Base-by-base conservation (phyloP, 148 eudicot species). In the Rhododendron ferrugineum region DNA sequence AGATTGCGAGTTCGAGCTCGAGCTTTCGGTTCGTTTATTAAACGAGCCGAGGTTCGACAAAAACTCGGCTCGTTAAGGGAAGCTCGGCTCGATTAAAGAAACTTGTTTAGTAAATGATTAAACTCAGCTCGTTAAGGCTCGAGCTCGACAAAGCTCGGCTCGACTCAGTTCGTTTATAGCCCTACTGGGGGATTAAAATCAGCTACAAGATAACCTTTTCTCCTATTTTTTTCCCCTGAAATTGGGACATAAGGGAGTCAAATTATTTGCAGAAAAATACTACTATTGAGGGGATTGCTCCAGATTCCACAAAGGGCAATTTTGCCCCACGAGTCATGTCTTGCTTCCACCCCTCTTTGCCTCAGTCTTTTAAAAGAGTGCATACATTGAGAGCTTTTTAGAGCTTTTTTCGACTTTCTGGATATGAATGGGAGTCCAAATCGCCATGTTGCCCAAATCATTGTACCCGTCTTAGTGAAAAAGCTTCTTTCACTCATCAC, bases 381-480 rank as follows among this genome's bases (percentile, higher is more conserved):
- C 40, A 74, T 23, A 77, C 46, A 77, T 42, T 37, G 28, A 18
- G 8, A 74, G n/a, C 77, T 34, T 73, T 73, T 30, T 18, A 42
- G 28, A 22, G 46, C 46, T 74, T 74, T 74, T 72, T 74, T 34
- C 47, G 49, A 42, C 49, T 76, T 54, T 54, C 22, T 15, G 79
- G 50, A 76, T 28, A 66, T 28, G 73, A 68, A 68, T 40, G 50
- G 50, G 79, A 40, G 49, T 40, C 79, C 22, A 16, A 32, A 37
- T 40, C 6, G 28, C 44, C 79, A 76, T 76, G 79, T 76, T 76
- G 40, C 79, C 44, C 79, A 76, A 76, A 76, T 76, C 47, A 76
- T 76, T 76, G 79, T 40, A 40, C 47, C 28, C 23, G 15, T 40
- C 79, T 76, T 13, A 0, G 44, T 40, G 37, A 42, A 37, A 77